These are phyloP conservation scores for Thielaviopsis ethacetica DNA, from an alignment of 2,329 filamentous ascomycete genomes.

Conservation along the genomic window DNA sequence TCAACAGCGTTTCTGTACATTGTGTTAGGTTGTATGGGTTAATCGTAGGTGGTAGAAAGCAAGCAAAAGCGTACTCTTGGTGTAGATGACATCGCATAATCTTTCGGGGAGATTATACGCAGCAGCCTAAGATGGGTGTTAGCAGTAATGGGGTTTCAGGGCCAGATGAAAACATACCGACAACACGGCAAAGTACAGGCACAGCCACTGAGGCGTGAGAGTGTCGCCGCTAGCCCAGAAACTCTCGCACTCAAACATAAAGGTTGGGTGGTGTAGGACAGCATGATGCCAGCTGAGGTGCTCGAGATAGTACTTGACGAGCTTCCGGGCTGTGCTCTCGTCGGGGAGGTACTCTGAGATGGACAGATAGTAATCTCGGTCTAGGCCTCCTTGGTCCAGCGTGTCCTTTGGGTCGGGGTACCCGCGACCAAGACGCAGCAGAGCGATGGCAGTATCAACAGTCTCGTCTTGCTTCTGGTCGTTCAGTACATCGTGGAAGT, in stretches of 20 bases:
- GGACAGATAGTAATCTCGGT: not conserved
- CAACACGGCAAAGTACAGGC: slow-evolving; percentile 3
- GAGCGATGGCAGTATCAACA: slow-evolving; percentile 4
- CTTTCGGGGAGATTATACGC: slow-evolving; percentile 8
- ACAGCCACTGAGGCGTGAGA: slow-evolving; percentile 4
- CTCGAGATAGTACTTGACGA: slow-evolving; percentile 10
- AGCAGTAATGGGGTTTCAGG: not conserved
- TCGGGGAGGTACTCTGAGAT: not conserved
- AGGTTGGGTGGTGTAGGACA: slow-evolving; percentile 6
- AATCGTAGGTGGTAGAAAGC: not conserved
- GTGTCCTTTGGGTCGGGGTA: slow-evolving; percentile 1
- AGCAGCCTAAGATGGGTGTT: not conserved
- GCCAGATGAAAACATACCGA: not conserved
- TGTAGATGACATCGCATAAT: not conserved
- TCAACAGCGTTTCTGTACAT: not conserved
- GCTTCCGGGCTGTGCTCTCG: not conserved
- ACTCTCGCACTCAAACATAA: slow-evolving; percentile 3
- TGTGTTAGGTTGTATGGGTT: not conserved
- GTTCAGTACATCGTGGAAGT: slow-evolving; percentile 7
- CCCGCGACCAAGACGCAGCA: slow-evolving; percentile 9
- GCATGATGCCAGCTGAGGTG: slow-evolving; percentile 11
- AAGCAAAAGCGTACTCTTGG: not conserved
- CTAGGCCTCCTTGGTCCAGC: not conserved
- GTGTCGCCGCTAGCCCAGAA: not conserved
- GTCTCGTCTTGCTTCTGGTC: slow-evolving; percentile 4